Base-by-base conservation (phyloP, 108 stramenopile species). In the Nannochloropsis gaditana region DNA sequence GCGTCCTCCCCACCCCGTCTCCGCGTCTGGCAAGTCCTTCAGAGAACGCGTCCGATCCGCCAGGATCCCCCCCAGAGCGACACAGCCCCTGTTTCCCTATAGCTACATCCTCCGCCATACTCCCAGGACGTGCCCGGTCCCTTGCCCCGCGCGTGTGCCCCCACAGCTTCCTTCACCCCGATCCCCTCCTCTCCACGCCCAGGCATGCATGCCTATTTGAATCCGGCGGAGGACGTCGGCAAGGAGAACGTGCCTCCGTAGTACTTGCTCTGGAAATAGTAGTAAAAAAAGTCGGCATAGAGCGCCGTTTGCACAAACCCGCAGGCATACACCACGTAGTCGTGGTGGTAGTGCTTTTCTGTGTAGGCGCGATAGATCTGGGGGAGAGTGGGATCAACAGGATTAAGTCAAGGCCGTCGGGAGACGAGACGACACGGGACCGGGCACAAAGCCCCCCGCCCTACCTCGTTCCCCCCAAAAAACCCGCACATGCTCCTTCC, bases 241-340 rank as follows among this genome's bases (percentile, higher is more conserved):
- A 73, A 73, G 59, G 59, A 73, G 59, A 73, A 73, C 4, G 59
- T 73, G 59, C 59, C 59, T 4, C 59, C 59, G 6, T 73, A n/a
- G 59, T 73, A 73, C n/a, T 73, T 73, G 59, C 59, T 73, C 59
- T 73, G 59, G 19, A 79, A 42, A 90, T 98, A 99, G 90, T 97
- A 97, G 89, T 97, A 98, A 90, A 99, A 99, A 90, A 99, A 99
- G 90, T 98, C 98, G 15, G 92, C 94, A 91, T 99, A 99, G 19
- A 99, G 93, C n/a, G 94, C 86, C 17, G 98, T 98, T 92, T 99
- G 99, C 80, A 98, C 87, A 15, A 96, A 91, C 9, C 97, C 97
- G 79, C 94, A 95, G 45, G 97, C 87, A 87, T 97, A 98, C 19
- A 96, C 95, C 5, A 98, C 92, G 86, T 90, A 95, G 89, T 97